Evolutionary conservation across 2,329 filamentous ascomycete genomes (phyloP), one percentile per base, ranked within the genome.

Genomic region (Mariannaea elegans): DNA sequence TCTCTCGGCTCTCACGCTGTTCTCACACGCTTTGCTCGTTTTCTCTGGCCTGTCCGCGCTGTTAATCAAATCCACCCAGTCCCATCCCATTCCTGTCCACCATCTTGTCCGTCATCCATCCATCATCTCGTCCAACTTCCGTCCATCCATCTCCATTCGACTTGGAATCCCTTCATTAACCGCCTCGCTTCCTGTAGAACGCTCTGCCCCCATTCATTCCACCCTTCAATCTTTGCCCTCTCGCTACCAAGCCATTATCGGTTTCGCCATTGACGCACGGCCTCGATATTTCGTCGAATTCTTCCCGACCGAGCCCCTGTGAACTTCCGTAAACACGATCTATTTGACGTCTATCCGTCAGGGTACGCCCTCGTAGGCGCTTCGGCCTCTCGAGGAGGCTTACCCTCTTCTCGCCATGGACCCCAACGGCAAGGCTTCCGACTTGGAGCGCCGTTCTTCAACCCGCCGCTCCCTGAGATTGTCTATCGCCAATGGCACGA

Each of bases 391-490:
- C 59, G 67, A 63, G 65, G 60, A 64, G 57, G 61, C 60, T 55
- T 63, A 52, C 54, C 50, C 57, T 48, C 59, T 64, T 59, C 58
- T 60, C 59, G 72, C 65, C 68, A 84, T 83, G 81, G 77, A 77
- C 68, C 69, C 73, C 61, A 67, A 77, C 62, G 72, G 71, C 65
- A 79, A 80, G 62, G 67, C 73, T 52, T 74, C 73, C 57, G 75
- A 75, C 63, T 61, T 76, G 63, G 78, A 80, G 66, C 77, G 78
- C 71, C 78, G 76, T 64, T 72, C 75, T 46, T 83, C 82, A 38
- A 73, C 73, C 38, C 77, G 79, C 65, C 71, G 71, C 21, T 81
- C 82, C 29, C 72, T 75, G 51, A 77, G 77, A 64, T 62, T 76
- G 49, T 80, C 78, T 14, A 64, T 65, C 46, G 61, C 59, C 45